phyloP scores from a whole-genome alignment of 2,329 filamentous ascomycete genomes.

The Venturia carpophila region DNA sequence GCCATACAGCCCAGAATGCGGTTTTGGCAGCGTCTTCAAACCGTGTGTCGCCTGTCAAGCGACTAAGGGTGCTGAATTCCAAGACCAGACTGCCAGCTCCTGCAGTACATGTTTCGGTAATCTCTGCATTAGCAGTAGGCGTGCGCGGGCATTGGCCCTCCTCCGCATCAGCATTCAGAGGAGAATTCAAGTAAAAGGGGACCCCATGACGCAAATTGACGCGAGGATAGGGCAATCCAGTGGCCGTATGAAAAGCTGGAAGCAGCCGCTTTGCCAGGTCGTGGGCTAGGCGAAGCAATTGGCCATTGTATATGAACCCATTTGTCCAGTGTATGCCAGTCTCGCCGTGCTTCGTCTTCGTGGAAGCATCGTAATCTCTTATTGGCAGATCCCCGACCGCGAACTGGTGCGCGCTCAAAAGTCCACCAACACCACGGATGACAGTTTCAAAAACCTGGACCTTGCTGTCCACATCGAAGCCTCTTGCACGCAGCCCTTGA shows the following conservation, averaged over 20 bases:
- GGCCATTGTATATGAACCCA: conserved; percentile 77
- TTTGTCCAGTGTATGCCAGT: conserved; percentile 61
- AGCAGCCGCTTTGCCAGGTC: conserved; percentile 78
- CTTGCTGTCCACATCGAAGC: conserved; percentile 94
- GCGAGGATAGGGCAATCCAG: conserved; percentile 86
- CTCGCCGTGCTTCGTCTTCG: conserved; percentile 28
- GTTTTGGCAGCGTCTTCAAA: conserved; percentile 86
- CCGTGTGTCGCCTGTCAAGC: conserved; percentile 75
- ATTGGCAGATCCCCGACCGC: conserved; percentile 87
- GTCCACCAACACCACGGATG: conserved; percentile 82
- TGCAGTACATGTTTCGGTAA: conserved; percentile 93
- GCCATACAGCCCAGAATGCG: conserved; percentile 97
- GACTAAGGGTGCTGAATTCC: conserved; percentile 84
- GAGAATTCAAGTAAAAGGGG: conserved; percentile 84
- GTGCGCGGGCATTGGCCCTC: conserved; percentile 41
- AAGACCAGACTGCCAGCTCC: conserved; percentile 92
- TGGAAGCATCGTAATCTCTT: conserved; percentile 57
- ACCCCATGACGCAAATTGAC: conserved; percentile 88
- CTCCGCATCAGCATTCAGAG: conserved; percentile 55
- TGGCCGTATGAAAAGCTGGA: conserved; percentile 85
- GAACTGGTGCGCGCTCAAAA: conserved; percentile 90
- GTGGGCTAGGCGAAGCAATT: conserved; percentile 78
- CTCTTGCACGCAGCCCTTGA: conserved; percentile 62
- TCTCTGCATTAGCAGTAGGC: conserved; percentile 51
- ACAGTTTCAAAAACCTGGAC: conserved; percentile 98